A percentile compares a stretch with the other conserved stretches of the same genome.
Conservation (phyloP, 768 basidiomycete species). For the Termitomyces sp. region DNA sequence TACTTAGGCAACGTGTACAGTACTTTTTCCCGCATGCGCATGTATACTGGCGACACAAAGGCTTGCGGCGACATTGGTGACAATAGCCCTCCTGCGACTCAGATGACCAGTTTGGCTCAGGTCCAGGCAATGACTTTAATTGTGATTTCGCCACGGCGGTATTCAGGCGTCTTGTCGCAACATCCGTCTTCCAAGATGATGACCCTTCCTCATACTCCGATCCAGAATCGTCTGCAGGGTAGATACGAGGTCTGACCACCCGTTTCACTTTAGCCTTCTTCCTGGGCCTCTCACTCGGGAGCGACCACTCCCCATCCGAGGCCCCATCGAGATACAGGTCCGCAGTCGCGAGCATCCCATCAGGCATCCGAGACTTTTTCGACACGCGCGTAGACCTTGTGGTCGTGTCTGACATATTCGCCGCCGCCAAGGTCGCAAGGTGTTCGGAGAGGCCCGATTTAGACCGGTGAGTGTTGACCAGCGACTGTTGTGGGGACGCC, state of each 20-base stretch:
- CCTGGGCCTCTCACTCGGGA: neutral
- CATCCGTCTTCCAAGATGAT: neutral
- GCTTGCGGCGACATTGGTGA: constrained; percentile 16
- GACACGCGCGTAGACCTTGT: neutral
- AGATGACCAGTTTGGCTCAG: constrained; percentile 3
- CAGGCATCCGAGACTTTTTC: neutral
- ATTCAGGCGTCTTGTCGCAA: neutral
- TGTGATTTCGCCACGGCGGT: neutral
- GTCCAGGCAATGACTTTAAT: too few relatives aligned
- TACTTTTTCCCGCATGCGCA: constrained; percentile 13
- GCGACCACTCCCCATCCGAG: constrained; percentile 6
- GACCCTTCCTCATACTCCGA: neutral
- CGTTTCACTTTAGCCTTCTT: neutral
- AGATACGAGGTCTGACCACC: neutral
- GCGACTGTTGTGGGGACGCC: neutral
- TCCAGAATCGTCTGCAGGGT: neutral
- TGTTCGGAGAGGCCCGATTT: neutral
- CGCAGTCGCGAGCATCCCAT: neutral
- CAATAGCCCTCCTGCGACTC: constrained; percentile 13
- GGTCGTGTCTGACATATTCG: neutral
- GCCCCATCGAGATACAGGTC: neutral
- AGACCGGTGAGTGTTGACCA: neutral
- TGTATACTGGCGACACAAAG: constrained; percentile 3
- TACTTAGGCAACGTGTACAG: constrained; percentile 15
- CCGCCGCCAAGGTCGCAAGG: neutral